Evolutionary conservation across 225 moss, liverwort and hornwort species (phyloP).

Genomic region (Physcomitrium patens): DNA sequence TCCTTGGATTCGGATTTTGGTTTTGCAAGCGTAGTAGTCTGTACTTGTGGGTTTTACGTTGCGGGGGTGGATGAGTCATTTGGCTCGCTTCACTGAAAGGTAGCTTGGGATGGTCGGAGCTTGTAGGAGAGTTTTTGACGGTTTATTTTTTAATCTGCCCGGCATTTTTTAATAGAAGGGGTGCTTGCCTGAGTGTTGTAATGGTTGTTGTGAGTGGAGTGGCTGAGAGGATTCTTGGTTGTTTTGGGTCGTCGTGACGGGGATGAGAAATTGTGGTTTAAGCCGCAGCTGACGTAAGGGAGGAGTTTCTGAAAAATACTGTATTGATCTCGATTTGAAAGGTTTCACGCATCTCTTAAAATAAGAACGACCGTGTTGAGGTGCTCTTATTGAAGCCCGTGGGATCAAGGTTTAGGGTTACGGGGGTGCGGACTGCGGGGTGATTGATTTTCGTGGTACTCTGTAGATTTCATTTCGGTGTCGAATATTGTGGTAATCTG

Average conservation of each 20-base stretch:
- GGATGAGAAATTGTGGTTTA: slow-evolving; percentile 7
- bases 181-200: background rate
- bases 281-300: background rate
- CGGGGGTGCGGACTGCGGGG: slow-evolving; percentile 23
- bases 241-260: background rate
- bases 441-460: slow-evolving; percentile 26
- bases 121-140: background rate
- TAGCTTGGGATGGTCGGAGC: background rate
- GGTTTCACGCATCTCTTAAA: background rate
- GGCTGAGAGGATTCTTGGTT: slow-evolving; percentile 8
- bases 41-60: slow-evolving; percentile 25
- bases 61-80: background rate
- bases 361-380: background rate
- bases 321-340: background rate
- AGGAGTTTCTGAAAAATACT: background rate
- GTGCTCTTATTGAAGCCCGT: background rate
- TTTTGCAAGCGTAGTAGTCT: slow-evolving; percentile 4
- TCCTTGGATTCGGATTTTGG: background rate
- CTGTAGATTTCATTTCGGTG: slow-evolving; percentile 31
- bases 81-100: background rate
- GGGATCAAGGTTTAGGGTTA: slow-evolving; percentile 39
- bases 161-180: background rate
- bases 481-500: slow-evolving; percentile 24
- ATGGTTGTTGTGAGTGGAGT: background rate
- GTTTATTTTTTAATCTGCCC: background rate